A percentile compares a stretch with the other conserved stretches of the same genome.
Evolutionary conservation across 2,329 filamentous ascomycete genomes (phyloP).

Genomic region (Fusarium hostae): DNA sequence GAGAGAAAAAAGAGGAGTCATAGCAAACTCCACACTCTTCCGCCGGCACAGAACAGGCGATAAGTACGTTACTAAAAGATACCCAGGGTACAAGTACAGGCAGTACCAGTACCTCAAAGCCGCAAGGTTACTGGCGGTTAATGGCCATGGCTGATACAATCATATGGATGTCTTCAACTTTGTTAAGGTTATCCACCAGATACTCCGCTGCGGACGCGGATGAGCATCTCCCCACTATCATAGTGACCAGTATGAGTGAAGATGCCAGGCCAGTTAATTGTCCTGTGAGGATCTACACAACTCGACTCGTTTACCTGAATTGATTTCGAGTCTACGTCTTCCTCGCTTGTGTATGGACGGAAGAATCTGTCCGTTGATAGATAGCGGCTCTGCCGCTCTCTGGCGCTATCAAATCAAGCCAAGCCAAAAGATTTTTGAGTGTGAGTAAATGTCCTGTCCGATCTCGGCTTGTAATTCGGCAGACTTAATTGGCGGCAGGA

Average conservation of each 20-base stretch:
- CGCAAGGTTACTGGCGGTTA: slow-evolving; percentile 38
- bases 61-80: slow-evolving; percentile 7
- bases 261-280: not conserved
- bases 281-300: not conserved
- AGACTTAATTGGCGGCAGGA: slow-evolving; percentile 36
- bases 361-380: slow-evolving; percentile 20
- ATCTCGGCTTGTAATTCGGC: slow-evolving; percentile 44
- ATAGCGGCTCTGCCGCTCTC: slow-evolving; percentile 3
- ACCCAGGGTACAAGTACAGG: slow-evolving; percentile 9
- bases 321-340: not conserved
- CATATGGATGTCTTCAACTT: not conserved
- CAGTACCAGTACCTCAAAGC: slow-evolving; percentile 8
- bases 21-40: slow-evolving; percentile 38
- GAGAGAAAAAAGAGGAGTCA: slow-evolving; percentile 37
- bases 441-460: slow-evolving; percentile 34
- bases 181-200: slow-evolving; percentile 41
- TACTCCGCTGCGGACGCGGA: slow-evolving; percentile 35
- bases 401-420: slow-evolving; percentile 9
- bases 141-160: slow-evolving; percentile 15
- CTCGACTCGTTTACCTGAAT: not conserved
- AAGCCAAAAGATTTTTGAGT: slow-evolving; percentile 10
- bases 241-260: slow-evolving; percentile 11
- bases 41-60: slow-evolving; percentile 35
- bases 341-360: not conserved
- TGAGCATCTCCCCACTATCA: slow-evolving; percentile 21